Evolutionary conservation across 2,329 filamentous ascomycete genomes (phyloP).

Genomic region (Alternaria arborescens): DNA sequence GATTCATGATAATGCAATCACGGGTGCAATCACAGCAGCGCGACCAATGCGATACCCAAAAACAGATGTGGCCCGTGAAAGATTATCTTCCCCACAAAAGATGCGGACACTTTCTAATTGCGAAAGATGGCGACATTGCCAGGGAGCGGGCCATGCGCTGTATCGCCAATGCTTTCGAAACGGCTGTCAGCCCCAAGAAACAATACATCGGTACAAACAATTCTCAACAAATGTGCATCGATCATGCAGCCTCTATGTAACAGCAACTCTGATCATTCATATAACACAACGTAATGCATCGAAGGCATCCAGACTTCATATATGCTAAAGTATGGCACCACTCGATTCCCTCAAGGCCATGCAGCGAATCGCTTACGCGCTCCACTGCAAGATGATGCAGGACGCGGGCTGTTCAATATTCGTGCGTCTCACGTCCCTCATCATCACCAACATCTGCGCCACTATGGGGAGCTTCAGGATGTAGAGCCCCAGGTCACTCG

Average conservation of each 20-base stretch:
- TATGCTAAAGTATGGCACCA: conserved; percentile 4
- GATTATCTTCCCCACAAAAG: conserved; percentile 34
- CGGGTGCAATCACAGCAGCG: conserved; percentile 8
- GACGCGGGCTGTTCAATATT: conserved; percentile 20
- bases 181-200: conserved; percentile 12
- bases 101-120: conserved; percentile 33
- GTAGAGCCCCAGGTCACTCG: conserved; percentile 18
- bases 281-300: conserved; percentile 5
- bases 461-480: conserved; percentile 36
- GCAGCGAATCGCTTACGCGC: conserved; percentile 10
- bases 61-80: conserved; percentile 22
- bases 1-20: conserved; percentile 18
- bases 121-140: conserved; percentile 32
- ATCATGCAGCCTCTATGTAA: not conserved
- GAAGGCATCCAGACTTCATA: conserved; percentile 5
- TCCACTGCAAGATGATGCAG: conserved; percentile 38
- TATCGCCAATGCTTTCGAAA: conserved; percentile 8
- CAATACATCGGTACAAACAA: not conserved
- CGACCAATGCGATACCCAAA: conserved; percentile 21
- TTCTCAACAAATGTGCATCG: conserved; percentile 4
- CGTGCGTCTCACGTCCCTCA: conserved; percentile 14
- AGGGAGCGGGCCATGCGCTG: conserved; percentile 26
- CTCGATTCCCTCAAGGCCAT: conserved; percentile 14
- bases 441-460: conserved; percentile 26
- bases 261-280: conserved; percentile 1